These are phyloP conservation scores for Afroboletus lepidellus DNA, from an alignment of 1,284 basidiomycete species.

Conservation along the genomic window DNA sequence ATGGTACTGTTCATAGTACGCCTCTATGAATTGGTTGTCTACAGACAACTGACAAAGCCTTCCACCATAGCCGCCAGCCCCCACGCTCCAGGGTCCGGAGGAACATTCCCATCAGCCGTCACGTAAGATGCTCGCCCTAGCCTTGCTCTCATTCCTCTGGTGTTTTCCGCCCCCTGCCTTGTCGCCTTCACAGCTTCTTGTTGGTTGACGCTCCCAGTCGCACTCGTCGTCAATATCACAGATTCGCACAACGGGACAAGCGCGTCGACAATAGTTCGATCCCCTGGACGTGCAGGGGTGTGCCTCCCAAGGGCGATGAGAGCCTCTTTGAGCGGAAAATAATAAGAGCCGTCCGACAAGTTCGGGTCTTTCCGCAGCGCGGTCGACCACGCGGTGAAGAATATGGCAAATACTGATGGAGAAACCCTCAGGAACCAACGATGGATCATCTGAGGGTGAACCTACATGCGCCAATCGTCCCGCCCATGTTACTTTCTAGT, in stretches of 20 bases:
- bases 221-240: neutral
- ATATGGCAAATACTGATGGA: conserved; percentile 48
- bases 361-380: conserved; percentile 21
- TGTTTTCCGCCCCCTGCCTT: conserved; percentile 46
- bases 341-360: neutral
- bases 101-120: conserved; percentile 24
- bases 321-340: conserved; percentile 24
- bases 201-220: neutral
- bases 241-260: conserved; percentile 45
- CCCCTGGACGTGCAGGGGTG: conserved; percentile 53
- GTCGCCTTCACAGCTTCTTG: conserved; percentile 37
- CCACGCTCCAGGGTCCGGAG: conserved; percentile 57
- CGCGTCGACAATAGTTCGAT: conserved; percentile 55
- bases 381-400: conserved; percentile 41
- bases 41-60: conserved; percentile 28
- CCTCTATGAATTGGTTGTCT: too few species aligned
- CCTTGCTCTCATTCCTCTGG: conserved; percentile 45
- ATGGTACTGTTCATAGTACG: too few species aligned
- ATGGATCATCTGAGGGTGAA: neutral
- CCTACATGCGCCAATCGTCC: conserved; percentile 21
- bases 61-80: conserved; percentile 44
- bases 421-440: neutral
- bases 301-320: conserved; percentile 39
- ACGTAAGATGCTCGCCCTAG: conserved; percentile 54
- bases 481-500: conserved; percentile 17